Base-by-base conservation (phyloP, 2,329 filamentous ascomycete species). In the Pezicula carpinea region DNA sequence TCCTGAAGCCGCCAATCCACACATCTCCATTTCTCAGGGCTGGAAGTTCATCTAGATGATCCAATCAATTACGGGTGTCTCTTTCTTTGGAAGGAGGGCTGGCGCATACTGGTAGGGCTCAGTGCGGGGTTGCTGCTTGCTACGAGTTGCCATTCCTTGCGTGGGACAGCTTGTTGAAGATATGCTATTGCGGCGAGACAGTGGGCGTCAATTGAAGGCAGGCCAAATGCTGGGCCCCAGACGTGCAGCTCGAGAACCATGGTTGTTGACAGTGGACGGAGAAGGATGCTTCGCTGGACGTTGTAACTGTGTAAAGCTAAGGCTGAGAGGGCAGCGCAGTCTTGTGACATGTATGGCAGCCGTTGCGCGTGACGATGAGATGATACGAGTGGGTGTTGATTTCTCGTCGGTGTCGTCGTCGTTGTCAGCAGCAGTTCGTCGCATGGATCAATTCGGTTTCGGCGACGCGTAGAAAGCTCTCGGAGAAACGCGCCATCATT, bases 191-290 rank as follows among this genome's bases (percentile, higher is more conserved):
- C 76, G 22, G 91, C 91, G 51, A 95, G 80, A 64, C 91, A 97
- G 72, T 95, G 88, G 39, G 92, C 76, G 61, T 97, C 91, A 59
- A 97, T 86, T 36, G 93, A 97, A 13, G 92, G 85, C 38, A 96
- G 79, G 34, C 83, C 83, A 66, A 96, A 95, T 34, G 88, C 91
- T 46, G 89, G 84, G 42, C 91, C 91, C 85, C 91, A 95, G 61
- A 96, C 79, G 69, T 96, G 87, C 50, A 99, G 79, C 69, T 92
- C 80, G 41, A 89, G 69, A 53, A 80, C 60, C 65, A 68, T 70
- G 44, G 22, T 17, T 17, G 26, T 29, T 8, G 26, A 29, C 13
- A 29, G 26, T 11, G 26, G 26, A 11, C 26, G 26, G 8, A 29
- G 26, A 11, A 29, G 26, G 26, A 29, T 29, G 26, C 26, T 29